Base-by-base conservation (phyloP, 164 flowering plant species). In the Platanus orientalis region DNA sequence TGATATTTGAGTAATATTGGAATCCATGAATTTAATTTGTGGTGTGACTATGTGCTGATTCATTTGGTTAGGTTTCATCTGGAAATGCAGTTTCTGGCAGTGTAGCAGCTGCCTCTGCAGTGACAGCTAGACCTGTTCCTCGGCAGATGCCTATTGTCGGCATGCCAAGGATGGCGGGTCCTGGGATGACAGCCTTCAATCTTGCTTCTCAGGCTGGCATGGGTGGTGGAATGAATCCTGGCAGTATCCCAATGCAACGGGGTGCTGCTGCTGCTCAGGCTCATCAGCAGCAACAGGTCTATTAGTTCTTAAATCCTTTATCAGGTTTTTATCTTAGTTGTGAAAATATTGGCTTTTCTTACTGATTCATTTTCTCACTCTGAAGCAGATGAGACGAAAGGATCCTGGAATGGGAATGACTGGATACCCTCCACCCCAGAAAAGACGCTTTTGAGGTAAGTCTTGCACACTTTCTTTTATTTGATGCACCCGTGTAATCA, bases 391-490 rank as follows among this genome's bases (percentile, higher is more conserved):
- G 82, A 77, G 95, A 76, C 80, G 98, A 71, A 91, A 94, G 73
- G 98, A 90, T 32, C 83, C 87, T 3, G 89, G 92, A 53, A 84
- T 84, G 88, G 94, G 96, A 48, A 81, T 85, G 88, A 26, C 84
- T 47, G 97, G 95, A 65, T 89, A 87, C 57, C 94, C 96, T 71
- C 93, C 86, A 0, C 89, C 79, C 57, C 94, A 85, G 79, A 93
- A 81, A 34, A 81, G 93, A 71, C 89, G 96, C 32, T 77, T 76
- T 30, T 88, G 75, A 84, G 81, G 86, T 76, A 70, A 59, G n/a
- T 54, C 52, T 54, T 26, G 21, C 26, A 44, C 30, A 45, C 27
- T 45, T 13, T 17, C 19, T 45, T 16, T 25, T 36, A 27, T 24
- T 20, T 0, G n/a, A 17, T 49, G 53, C 20, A 19, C 23, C 7